A percentile compares a stretch with the other conserved stretches of the same genome.
These are phyloP conservation scores for Piloderma croceum DNA, from an alignment of 768 basidiomycete species.

Conservation along the genomic window DNA sequence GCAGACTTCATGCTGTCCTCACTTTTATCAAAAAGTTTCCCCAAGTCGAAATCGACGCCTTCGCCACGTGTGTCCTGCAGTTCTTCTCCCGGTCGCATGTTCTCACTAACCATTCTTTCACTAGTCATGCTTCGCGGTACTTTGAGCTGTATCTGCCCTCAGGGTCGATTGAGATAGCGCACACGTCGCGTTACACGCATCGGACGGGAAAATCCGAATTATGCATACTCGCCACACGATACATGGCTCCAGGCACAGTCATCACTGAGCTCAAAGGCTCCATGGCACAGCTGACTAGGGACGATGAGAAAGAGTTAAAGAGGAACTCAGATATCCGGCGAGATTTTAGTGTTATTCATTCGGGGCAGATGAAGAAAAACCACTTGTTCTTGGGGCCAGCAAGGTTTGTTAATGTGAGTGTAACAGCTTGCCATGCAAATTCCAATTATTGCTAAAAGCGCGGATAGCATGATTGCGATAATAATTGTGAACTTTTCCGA, in stretches of 20 bases:
- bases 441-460: neutral
- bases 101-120: conserved; percentile 20
- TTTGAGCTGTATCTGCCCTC: conserved; percentile 81
- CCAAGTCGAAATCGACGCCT: conserved; percentile 86
- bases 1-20: conserved; percentile 67
- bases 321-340: conserved; percentile 66
- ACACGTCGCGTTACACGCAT: conserved; percentile 83
- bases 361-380: conserved; percentile 87
- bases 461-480: conserved; percentile 79
- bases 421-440: conserved; percentile 8
- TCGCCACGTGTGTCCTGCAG: conserved; percentile 71
- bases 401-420: conserved; percentile 84
- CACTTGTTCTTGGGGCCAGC: conserved; percentile 88
- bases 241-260: conserved; percentile 60
- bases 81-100: conserved; percentile 20
- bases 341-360: conserved; percentile 90
- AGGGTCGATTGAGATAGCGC: conserved; percentile 82
- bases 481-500: conserved; percentile 84
- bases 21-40: conserved; percentile 72
- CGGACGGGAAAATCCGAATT: conserved; percentile 85
- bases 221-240: conserved; percentile 79
- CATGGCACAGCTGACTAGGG: conserved; percentile 81
- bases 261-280: conserved; percentile 87
- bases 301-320: conserved; percentile 83
- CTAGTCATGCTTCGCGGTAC: conserved; percentile 82